phyloP scores from a whole-genome alignment of 2,329 filamentous ascomycete species.

The Ophiocordyceps unilateralis region DNA sequence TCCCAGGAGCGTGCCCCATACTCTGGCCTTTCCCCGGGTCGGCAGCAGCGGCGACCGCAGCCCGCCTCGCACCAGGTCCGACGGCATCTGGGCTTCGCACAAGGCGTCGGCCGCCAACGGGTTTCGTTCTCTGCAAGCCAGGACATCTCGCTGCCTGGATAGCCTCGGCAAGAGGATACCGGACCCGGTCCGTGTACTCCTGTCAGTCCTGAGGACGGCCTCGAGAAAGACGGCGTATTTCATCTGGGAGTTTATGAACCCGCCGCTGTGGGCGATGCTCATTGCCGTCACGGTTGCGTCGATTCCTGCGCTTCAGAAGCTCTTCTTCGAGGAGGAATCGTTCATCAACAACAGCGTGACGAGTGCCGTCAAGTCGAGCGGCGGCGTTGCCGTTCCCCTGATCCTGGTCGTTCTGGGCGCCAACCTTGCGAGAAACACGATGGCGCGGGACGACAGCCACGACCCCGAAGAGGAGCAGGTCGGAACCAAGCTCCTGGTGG shows the following conservation, averaged over 20 bases:
- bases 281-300: conserved; percentile 81
- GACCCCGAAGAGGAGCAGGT: conserved; percentile 55
- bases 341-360: conserved; percentile 91
- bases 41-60: conserved; percentile 24
- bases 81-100: conserved; percentile 21
- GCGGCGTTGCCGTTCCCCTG: conserved; percentile 80
- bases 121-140: conserved; percentile 7
- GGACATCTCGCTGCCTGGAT: conserved; percentile 7
- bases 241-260: conserved; percentile 92
- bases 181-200: conserved; percentile 17
- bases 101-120: conserved; percentile 15
- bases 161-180: conserved; percentile 22
- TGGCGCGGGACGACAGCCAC: conserved; percentile 44
- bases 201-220: conserved; percentile 14
- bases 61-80: conserved; percentile 10
- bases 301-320: conserved; percentile 59
- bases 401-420: conserved; percentile 92
- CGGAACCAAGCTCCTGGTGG: conserved; percentile 64
- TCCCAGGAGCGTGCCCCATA: conserved; percentile 26
- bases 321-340: conserved; percentile 79
- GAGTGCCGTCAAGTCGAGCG: conserved; percentile 67
- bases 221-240: conserved; percentile 39
- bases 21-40: conserved; percentile 46
- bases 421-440: conserved; percentile 82
- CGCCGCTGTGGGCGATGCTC: conserved; percentile 94